These are phyloP conservation scores for Thielaviopsis musarum DNA, from an alignment of 2,329 filamentous ascomycete species.

Conservation along the genomic window DNA sequence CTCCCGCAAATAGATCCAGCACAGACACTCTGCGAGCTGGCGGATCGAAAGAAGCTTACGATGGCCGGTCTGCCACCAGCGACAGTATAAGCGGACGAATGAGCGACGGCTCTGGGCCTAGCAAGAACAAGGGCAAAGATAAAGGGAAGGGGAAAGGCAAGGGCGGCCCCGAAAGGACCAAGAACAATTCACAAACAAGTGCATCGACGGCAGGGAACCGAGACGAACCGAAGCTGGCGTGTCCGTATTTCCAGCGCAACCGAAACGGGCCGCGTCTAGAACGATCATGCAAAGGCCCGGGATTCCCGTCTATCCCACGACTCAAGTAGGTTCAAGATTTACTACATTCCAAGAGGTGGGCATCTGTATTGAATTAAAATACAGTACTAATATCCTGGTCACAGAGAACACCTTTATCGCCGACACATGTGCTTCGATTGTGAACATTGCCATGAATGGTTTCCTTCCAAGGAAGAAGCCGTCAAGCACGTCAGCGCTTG, in stretches of 20 bases:
- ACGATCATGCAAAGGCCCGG: slow-evolving; percentile 8
- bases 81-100: not conserved
- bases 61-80: not conserved
- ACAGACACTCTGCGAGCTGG: not conserved
- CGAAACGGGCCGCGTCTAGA: slow-evolving; percentile 6
- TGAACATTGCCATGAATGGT: not conserved
- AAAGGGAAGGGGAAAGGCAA: not conserved
- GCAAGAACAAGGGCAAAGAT: not conserved
- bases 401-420: slow-evolving; percentile 11
- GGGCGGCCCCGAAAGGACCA: not conserved
- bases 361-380: not conserved
- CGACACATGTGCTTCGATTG: slow-evolving; percentile 8
- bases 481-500: not conserved
- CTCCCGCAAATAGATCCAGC: not conserved
- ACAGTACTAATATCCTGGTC: not conserved
- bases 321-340: slow-evolving; percentile 6
- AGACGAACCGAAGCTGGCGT: slow-evolving; percentile 6
- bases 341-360: not conserved
- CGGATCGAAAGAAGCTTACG: not conserved
- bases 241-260: slow-evolving; percentile 9
- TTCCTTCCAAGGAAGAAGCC: slow-evolving; percentile 1
- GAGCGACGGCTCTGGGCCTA: not conserved
- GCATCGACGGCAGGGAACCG: not conserved
- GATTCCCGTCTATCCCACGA: slow-evolving; percentile 9
- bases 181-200: not conserved